Evolutionary conservation across 1,284 basidiomycete genomes (phyloP), one percentile per base, ranked within the genome.

Genomic region (Papiliotrema nemorosa): DNA sequence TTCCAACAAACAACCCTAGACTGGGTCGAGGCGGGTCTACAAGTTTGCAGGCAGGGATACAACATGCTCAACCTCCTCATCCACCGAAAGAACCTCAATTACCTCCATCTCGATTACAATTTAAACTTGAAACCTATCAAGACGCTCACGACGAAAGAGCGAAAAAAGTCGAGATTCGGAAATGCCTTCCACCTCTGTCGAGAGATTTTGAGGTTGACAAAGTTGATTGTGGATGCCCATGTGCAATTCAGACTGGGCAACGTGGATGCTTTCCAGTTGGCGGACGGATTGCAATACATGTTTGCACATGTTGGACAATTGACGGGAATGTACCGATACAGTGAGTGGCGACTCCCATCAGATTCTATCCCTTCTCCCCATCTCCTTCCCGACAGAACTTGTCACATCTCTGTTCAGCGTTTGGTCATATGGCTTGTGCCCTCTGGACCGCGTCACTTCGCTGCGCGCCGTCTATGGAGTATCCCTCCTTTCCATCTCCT

Each of bases 31-130:
- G 96, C 94, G 3, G 96, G 96, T 67, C 78, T 99, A 55, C 96
- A 99, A 77, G 96, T 99, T 49, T 96, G 92, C 77, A 80, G 94
- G 60, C 96, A 99, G 73, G 94, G 94, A 29, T 98, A 97, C 79
- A 99, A 98, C 78, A 98, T 98, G 96, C 79, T 99, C 58, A 98
- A 98, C 75, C 79, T 99, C 29, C 80, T 98, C 54, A 98, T 99
- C 64, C 96, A 98, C 78, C 92, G 96, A 74, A 99, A 98, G 87
- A 97, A 97, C 73, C 76, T 98, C 73, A 97, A 97, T 73, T 97
- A 97, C 73, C 71, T 78, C 13, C 77, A 78, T 61, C 70, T 78
- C 53, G 77, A 78, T 60, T 79, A 78, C 73, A 78, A 78, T 67
- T 63, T 73, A 50, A 75, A 73, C 59, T 57, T 74, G 54, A 97